Percentiles rank a stretch among this genome's conserved stretches.
Evolutionary conservation across 805 yeast genomes (phyloP).

Genomic region (Nakazawaea ambrosiae): DNA sequence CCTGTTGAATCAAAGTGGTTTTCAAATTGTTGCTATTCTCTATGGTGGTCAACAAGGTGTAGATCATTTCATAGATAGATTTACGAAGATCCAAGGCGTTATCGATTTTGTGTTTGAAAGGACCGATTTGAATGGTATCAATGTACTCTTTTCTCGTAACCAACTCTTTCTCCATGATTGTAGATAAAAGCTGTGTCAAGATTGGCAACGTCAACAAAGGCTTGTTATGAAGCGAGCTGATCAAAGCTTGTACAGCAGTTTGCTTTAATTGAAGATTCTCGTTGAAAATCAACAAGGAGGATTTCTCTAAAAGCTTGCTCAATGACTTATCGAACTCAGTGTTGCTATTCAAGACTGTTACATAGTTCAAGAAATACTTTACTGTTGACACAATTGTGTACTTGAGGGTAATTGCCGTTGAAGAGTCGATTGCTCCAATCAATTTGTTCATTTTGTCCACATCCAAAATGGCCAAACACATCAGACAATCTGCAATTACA

Average conservation of each 20-base stretch:
- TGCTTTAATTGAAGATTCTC: slow-evolving; percentile 48
- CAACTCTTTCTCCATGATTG: slow-evolving; percentile 45
- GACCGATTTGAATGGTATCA: slow-evolving; percentile 73
- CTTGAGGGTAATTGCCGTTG: slow-evolving; percentile 13
- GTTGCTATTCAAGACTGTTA: slow-evolving; percentile 2
- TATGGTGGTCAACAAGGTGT: slow-evolving; percentile 36
- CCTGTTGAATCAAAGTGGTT: slow-evolving; percentile 14
- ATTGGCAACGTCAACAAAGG: slow-evolving; percentile 40
- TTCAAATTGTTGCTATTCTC: slow-evolving; percentile 18
- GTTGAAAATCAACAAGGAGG: slow-evolving; percentile 18
- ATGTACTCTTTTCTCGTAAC: slow-evolving; percentile 48
- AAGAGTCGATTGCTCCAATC: slow-evolving; percentile 13
- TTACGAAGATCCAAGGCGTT: slow-evolving; percentile 70
- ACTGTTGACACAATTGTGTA: slow-evolving; percentile 22
- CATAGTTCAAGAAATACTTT: slow-evolving; percentile 18
- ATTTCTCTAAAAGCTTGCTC: slow-evolving; percentile 18
- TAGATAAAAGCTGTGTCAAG: slow-evolving; percentile 40
- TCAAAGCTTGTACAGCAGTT: slow-evolving; percentile 50
- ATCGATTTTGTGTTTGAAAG: slow-evolving; percentile 77
- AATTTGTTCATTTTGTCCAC: slow-evolving; percentile 10
- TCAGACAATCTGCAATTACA: slow-evolving; percentile 19
- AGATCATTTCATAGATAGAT: slow-evolving; percentile 62
- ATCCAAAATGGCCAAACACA: slow-evolving; percentile 15
- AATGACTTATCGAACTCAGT: slow-evolving; percentile 10
- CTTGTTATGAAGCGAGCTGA: slow-evolving; percentile 52